phyloP scores from a whole-genome alignment of 805 yeast genomes.

The Barnettozyma pratensis region DNA sequence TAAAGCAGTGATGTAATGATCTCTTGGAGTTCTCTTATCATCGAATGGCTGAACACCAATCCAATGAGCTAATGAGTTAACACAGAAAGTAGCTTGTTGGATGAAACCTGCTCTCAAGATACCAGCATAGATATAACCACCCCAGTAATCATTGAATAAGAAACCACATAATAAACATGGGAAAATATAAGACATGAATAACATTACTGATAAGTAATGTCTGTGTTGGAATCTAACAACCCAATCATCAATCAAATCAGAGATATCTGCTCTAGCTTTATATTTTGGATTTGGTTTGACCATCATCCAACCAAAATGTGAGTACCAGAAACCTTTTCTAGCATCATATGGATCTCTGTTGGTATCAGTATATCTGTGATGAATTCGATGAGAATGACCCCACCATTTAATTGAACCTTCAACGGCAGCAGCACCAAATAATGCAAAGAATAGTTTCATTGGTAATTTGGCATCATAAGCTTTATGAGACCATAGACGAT shows the following conservation, averaged over 20 bases:
- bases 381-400: constrained; percentile 82
- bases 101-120: constrained; percentile 61
- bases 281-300: constrained; percentile 74
- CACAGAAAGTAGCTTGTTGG: constrained; percentile 85
- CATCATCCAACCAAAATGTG: constrained; percentile 87
- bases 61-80: constrained; percentile 83
- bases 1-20: constrained; percentile 72
- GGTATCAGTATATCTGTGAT: constrained; percentile 84
- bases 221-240: constrained; percentile 77
- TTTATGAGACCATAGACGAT: constrained; percentile 74
- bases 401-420: constrained; percentile 90
- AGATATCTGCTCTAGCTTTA: constrained; percentile 54
- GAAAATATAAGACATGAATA: constrained; percentile 51
- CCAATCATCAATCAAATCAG: constrained; percentile 75
- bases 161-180: constrained; percentile 57
- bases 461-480: constrained; percentile 61
- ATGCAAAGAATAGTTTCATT: constrained; percentile 58
- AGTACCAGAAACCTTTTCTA: constrained; percentile 75
- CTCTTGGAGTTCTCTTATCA: constrained; percentile 83
- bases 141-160: constrained; percentile 55
- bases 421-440: constrained; percentile 78
- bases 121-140: constrained; percentile 78
- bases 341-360: constrained; percentile 83
- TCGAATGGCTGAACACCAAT: constrained; percentile 83
- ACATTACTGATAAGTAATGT: constrained; percentile 63